Evolutionary conservation across 345 rosid species (phyloP), one percentile per base, ranked within the genome.

Genomic region (Citrus inodora): DNA sequence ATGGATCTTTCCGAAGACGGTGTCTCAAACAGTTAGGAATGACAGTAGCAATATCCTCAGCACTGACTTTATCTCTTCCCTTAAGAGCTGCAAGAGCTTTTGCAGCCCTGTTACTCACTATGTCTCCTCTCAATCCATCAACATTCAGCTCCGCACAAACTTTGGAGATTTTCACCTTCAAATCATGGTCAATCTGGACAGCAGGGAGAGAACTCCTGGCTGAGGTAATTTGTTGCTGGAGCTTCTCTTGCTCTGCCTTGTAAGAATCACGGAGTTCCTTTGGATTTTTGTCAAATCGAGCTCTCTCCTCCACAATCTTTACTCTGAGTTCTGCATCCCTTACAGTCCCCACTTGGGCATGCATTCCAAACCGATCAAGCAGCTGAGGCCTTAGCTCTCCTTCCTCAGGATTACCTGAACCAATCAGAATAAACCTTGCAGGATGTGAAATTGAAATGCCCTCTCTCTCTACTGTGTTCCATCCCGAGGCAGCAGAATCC

Each of bases 11-110:
- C 77, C 99, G 86, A 61, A 94, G 94, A 27, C 99, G 94, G 81
- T 96, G 99, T 88, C 99, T 92, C 75, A 96, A 88, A 79, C 99
- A 94, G 80, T 94, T 94, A 76, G 99, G 97, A 46, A 96, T 96
- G 77, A 96, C 99, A 4, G 98, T 94, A n/a, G 98, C 97, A 64
- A 96, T 87, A 83, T 96, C 98, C 73, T 96, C 99, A 0, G 98
- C 83, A 62, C 89, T 87, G 16, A 94, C 98, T 22, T 79, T 75
- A 68, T 94, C 97, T 85, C 94, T 92, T 79, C 94, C 94, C 84
- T 92, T 96, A 37, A 96, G 84, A 77, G 97, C 87, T 33, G 97
- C 97, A 73, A 96, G 90, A 79, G 98, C 97, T 86, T 96, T 92
- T 4, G 98, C 97, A 48, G 98, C 97, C 88, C 99, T 92, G 68